Evolutionary conservation across 2,329 filamentous ascomycete species (phyloP).

Genomic region (Byssochlamys sp.): DNA sequence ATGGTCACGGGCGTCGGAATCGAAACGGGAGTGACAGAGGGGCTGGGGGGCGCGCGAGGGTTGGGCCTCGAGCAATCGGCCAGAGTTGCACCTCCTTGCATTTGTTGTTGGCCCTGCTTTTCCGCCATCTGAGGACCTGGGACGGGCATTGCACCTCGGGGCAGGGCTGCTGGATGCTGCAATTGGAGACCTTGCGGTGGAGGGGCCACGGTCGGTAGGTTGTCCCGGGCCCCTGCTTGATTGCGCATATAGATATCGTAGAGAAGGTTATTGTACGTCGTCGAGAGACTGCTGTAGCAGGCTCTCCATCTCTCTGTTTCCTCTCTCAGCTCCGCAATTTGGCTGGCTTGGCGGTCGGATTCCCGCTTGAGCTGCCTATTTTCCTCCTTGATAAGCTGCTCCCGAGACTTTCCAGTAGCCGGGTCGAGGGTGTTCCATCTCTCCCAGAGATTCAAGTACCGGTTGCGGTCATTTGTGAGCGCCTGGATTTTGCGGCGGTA

Average conservation of each 20-base stretch:
- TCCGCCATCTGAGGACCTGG: not conserved
- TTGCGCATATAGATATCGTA: constrained; percentile 11
- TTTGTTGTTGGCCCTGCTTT: not conserved
- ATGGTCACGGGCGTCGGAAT: constrained; percentile 5
- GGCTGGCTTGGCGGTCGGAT: constrained; percentile 8
- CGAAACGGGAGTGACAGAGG: not conserved
- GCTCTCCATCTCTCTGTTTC: constrained; percentile 19
- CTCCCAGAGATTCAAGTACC: constrained; percentile 16
- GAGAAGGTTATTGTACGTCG: constrained; percentile 17
- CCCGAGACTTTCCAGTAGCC: constrained; percentile 18
- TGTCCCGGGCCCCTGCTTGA: constrained; percentile 4
- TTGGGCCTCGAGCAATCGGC: not conserved
- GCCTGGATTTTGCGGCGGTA: constrained; percentile 14
- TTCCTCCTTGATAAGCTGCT: constrained; percentile 10
- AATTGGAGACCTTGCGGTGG: constrained; percentile 13
- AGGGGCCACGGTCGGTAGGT: constrained; percentile 9
- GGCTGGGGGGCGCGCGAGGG: not conserved
- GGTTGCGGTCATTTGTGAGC: constrained; percentile 20
- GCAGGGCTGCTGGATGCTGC: not conserved
- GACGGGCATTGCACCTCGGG: not conserved
- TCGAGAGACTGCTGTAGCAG: constrained; percentile 10
- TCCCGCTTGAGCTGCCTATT: constrained; percentile 6
- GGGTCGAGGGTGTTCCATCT: constrained; percentile 17
- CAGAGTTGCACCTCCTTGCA: not conserved
- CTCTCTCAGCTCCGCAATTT: constrained; percentile 16